These are phyloP conservation scores for Insectozyma bohioensis DNA, from an alignment of 1,139 yeast genomes.

Conservation along the genomic window DNA sequence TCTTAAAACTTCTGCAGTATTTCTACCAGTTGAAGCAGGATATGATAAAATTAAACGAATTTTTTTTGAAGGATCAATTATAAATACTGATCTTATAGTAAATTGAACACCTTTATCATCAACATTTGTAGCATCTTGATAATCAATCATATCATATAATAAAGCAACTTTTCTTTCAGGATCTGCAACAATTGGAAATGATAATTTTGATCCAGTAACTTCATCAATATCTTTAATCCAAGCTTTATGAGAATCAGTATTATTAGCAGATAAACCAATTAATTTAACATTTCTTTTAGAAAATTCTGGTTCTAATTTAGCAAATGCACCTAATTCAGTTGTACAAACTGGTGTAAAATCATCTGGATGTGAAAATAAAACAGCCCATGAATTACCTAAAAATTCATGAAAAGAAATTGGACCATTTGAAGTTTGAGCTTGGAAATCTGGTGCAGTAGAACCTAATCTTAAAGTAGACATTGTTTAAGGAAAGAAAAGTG, in stretches of 20 bases:
- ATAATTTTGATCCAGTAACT: conserved; percentile 62
- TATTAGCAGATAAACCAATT: conserved; percentile 78
- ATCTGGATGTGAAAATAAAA: conserved; percentile 83
- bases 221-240: conserved; percentile 88
- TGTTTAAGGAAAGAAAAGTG: conserved; percentile 7
- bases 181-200: conserved; percentile 83
- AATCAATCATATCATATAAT: conserved; percentile 79
- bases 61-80: conserved; percentile 77
- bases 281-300: conserved; percentile 73
- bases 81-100: conserved; percentile 80
- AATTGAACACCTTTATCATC: conserved; percentile 68
- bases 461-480: conserved; percentile 53
- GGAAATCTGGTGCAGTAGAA: conserved; percentile 77
- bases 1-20: conserved; percentile 83
- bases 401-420: conserved; percentile 73
- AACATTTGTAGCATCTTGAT: conserved; percentile 78
- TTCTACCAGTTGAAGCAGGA: conserved; percentile 87
- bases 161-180: conserved; percentile 67
- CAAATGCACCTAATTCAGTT: conserved; percentile 86
- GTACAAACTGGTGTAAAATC: conserved; percentile 91
- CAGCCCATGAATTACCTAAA: conserved; percentile 74
- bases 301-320: conserved; percentile 80
- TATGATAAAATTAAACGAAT: conserved; percentile 71
- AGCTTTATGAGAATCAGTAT: conserved; percentile 64
- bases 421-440: conserved; percentile 72